A percentile compares a stretch with the other conserved stretches of the same genome.
phyloP scores from a whole-genome alignment of 768 basidiomycete genomes.

The Udeniomyces megalosporus region DNA sequence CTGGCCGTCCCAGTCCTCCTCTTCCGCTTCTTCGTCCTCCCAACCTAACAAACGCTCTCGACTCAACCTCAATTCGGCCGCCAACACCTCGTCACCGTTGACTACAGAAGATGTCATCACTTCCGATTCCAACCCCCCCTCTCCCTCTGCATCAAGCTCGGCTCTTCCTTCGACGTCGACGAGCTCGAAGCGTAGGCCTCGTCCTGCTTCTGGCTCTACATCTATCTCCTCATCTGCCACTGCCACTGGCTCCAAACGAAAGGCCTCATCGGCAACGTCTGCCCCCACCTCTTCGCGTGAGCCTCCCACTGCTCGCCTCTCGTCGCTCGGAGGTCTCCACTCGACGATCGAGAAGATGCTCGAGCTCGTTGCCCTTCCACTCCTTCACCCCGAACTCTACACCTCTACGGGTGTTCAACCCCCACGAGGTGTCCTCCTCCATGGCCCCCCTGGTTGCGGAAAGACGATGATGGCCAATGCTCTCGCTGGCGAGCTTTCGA shows the following conservation, averaged over 20 bases:
- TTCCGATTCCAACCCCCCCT: not conserved
- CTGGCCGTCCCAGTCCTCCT: not conserved
- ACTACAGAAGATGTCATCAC: not conserved
- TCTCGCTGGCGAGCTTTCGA: slow-evolving; percentile 80
- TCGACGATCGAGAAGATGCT: slow-evolving; percentile 77
- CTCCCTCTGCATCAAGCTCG: not conserved
- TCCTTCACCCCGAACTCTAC: slow-evolving; percentile 91
- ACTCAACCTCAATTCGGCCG: slow-evolving; percentile 12
- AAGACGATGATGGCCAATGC: slow-evolving; percentile 90
- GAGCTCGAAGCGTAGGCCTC: not conserved
- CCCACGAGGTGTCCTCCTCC: slow-evolving; percentile 76
- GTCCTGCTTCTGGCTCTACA: not conserved
- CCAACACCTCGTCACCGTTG: not conserved
- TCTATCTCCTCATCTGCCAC: not conserved
- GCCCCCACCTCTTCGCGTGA: not conserved
- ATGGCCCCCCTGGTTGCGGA: slow-evolving; percentile 93
- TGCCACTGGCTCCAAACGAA: not conserved
- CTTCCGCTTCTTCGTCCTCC: too few relatives aligned
- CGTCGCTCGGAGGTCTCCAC: slow-evolving; percentile 77
- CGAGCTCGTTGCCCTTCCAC: slow-evolving; percentile 88
- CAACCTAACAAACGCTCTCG: slow-evolving; percentile 9
- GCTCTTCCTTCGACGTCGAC: not conserved
- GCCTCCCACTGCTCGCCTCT: slow-evolving; percentile 58
- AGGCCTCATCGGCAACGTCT: not conserved
- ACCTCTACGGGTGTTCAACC: slow-evolving; percentile 81